Conservation (phyloP, 2,329 filamentous ascomycete genomes). For the Iodosphaeria phyllophila region DNA sequence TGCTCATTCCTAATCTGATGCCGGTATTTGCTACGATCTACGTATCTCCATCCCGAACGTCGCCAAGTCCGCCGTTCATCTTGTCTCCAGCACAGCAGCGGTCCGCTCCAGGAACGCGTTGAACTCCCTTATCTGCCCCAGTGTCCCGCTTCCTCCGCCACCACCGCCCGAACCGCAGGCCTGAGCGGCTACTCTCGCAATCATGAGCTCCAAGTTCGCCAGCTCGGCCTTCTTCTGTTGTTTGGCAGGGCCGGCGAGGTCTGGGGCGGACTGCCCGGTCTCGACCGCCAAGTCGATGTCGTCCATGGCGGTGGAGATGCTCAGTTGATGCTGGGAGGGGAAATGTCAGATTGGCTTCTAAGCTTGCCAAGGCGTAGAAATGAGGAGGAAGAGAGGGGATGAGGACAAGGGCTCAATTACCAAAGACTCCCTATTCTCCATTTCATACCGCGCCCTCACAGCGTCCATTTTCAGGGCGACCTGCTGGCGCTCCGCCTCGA, state of each 20-base stretch:
- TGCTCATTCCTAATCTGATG: too few species aligned
- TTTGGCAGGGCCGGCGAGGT: conserved; percentile 18
- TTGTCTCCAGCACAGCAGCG: conserved; percentile 32
- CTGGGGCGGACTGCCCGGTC: conserved; percentile 27
- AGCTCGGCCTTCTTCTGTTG: conserved; percentile 30
- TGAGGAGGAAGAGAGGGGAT: too few species aligned
- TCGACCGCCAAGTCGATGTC: conserved; percentile 40
- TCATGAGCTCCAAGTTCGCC: conserved; percentile 35
- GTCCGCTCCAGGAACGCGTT: conserved; percentile 45
- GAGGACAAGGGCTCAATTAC: conserved; percentile 20
- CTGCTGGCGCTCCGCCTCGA: conserved; percentile 40
- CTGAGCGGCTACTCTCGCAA: conserved; percentile 34
- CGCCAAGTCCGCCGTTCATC: conserved; percentile 7
- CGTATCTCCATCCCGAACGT: too few species aligned
- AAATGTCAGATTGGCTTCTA: too few species aligned
- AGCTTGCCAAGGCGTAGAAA: too few species aligned
- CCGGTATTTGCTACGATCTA: too few species aligned
- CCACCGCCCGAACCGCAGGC: conserved; percentile 21
- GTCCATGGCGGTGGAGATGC: conserved; percentile 38
- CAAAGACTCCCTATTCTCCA: conserved; percentile 28
- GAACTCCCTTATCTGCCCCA: conserved; percentile 39
- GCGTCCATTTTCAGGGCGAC: conserved; percentile 44
- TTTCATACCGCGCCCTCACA: conserved; percentile 39
- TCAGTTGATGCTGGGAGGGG: conserved; percentile 29
- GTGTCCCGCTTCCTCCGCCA: conserved; percentile 28